Percentiles rank a stretch among this genome's conserved stretches.
These are phyloP conservation scores for Tricholoma hemisulphureum DNA, from an alignment of 768 basidiomycete genomes.

Conservation along the genomic window DNA sequence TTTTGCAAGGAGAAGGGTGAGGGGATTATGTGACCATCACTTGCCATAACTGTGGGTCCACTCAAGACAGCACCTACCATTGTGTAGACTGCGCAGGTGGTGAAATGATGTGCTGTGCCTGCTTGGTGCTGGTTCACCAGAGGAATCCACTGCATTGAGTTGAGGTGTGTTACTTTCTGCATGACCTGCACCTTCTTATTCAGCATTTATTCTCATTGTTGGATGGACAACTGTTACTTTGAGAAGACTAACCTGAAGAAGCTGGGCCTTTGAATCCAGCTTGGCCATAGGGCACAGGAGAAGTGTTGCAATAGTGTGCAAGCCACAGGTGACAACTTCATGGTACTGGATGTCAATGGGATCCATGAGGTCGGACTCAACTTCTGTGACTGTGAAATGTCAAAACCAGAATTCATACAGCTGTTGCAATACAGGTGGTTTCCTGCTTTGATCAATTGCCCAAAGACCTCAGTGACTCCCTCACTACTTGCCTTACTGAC, in stretches of 20 bases:
- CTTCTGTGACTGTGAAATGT: no score
- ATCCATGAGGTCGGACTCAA: no score
- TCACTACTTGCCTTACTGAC: conserved; percentile 13
- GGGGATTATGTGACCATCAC: neutral
- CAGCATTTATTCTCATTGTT: neutral
- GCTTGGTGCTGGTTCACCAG: neutral
- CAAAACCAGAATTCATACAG: conserved; percentile 14
- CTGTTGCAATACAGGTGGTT: conserved; percentile 16
- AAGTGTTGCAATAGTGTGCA: conserved; percentile 24
- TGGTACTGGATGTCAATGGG: no score
- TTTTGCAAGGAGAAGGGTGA: conserved; percentile 1
- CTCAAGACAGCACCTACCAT: neutral
- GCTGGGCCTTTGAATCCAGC: conserved; percentile 3
- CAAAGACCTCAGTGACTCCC: conserved; percentile 21
- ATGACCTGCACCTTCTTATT: neutral
- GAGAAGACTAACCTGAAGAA: neutral
- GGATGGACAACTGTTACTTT: neutral
- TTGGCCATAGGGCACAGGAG: conserved; percentile 8
- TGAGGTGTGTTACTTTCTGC: conserved; percentile 3
- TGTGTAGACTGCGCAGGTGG: conserved; percentile 3
- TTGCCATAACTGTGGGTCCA: neutral
- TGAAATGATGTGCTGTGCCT: conserved; percentile 1
- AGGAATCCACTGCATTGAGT: conserved; percentile 1
- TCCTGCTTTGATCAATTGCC: conserved; percentile 17
- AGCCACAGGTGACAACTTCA: conserved; percentile 7